Evolutionary conservation across 2,329 filamentous ascomycete genomes (phyloP).

Genomic region (Pestalotiopsis sp.): DNA sequence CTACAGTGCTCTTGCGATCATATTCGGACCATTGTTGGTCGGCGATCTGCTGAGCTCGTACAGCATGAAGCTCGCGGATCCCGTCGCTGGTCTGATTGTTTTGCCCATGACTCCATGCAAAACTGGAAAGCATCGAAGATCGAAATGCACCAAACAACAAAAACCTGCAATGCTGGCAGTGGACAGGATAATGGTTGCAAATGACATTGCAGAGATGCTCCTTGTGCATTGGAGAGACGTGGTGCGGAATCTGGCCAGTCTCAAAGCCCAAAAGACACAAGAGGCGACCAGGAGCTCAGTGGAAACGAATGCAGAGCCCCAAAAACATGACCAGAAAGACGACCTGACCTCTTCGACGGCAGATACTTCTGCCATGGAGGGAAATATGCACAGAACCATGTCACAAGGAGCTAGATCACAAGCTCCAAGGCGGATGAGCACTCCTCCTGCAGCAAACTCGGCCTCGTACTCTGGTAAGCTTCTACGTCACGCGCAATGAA

Average conservation of each 20-base stretch:
- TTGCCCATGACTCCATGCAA: conserved; percentile 46
- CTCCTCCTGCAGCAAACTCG: conserved; percentile 36
- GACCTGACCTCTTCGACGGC: conserved; percentile 39
- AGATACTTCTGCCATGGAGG: conserved; percentile 40
- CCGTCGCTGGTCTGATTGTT: conserved; percentile 43
- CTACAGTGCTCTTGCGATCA: conserved; percentile 62
- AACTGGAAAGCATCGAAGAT: conserved; percentile 40
- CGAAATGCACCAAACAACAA: conserved; percentile 22
- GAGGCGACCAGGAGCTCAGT: neutral
- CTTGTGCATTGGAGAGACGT: conserved; percentile 68
- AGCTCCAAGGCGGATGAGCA: neutral
- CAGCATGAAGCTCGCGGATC: conserved; percentile 46
- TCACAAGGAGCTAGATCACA: neutral
- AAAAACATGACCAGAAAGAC: conserved; percentile 8
- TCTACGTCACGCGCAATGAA: neutral
- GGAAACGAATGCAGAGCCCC: neutral
- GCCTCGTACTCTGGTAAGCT: conserved; percentile 30
- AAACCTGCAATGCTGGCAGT: conserved; percentile 36
- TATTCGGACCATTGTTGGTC: conserved; percentile 67
- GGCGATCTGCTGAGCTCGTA: conserved; percentile 59
- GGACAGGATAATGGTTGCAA: conserved; percentile 61
- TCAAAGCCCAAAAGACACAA: conserved; percentile 35
- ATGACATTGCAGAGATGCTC: conserved; percentile 65
- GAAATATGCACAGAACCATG: conserved; percentile 9
- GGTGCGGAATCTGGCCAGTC: conserved; percentile 58